These are phyloP conservation scores for Botrytis sinoallii DNA, from an alignment of 2,329 filamentous ascomycete genomes.

Conservation along the genomic window DNA sequence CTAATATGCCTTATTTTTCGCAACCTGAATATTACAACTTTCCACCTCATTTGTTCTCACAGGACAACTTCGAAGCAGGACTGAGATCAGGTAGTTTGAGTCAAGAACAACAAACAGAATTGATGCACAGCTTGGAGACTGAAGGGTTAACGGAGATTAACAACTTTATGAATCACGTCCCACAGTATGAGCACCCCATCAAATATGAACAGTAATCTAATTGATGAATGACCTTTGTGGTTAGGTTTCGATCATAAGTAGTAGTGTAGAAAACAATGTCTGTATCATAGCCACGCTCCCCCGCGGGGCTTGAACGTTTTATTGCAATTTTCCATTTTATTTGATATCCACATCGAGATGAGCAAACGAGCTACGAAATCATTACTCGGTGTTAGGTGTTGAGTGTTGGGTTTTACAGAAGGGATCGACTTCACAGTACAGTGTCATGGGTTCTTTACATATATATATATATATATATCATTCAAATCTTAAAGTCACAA, in stretches of 20 bases:
- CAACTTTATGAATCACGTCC: slow-evolving; percentile 48
- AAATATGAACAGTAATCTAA: slow-evolving; percentile 27
- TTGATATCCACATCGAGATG: slow-evolving; percentile 8
- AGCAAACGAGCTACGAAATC: slow-evolving; percentile 7
- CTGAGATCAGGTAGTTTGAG: slow-evolving; percentile 66
- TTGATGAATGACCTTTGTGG: slow-evolving; percentile 22
- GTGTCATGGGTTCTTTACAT: not conserved
- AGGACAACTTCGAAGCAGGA: slow-evolving; percentile 44
- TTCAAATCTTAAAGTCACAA: not conserved
- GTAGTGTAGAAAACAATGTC: not conserved
- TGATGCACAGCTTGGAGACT: slow-evolving; percentile 76
- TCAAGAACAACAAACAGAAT: slow-evolving; percentile 76
- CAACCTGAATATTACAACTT: slow-evolving; percentile 34
- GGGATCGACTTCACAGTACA: not conserved
- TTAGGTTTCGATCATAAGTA: not conserved
- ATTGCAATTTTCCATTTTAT: not conserved
- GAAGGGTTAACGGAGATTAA: slow-evolving; percentile 63
- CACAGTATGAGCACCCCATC: slow-evolving; percentile 32
- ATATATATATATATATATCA: not conserved
- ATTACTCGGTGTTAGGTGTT: slow-evolving; percentile 9
- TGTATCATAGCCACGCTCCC: not conserved
- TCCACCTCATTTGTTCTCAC: slow-evolving; percentile 37
- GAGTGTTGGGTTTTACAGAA: not conserved
- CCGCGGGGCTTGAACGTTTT: not conserved
- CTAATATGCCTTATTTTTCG: slow-evolving; percentile 34